Evolutionary conservation across 257 asterid species (phyloP).

Genomic region (Penstemon barbatus): DNA sequence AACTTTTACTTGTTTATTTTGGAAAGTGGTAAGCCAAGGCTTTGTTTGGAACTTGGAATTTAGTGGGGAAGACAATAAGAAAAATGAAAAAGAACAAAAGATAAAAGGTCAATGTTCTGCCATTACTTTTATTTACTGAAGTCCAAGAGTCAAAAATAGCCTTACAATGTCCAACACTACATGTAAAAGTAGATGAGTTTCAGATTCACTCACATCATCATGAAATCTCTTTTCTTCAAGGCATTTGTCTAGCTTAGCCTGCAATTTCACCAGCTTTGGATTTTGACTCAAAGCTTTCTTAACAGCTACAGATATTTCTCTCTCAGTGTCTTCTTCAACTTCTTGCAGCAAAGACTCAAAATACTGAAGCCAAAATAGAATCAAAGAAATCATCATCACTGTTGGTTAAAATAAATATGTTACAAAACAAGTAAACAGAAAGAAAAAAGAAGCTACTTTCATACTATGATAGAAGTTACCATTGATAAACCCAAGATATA

Average conservation of each 20-base stretch:
- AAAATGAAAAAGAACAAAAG: no score
- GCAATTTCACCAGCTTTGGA: slow-evolving; percentile 72
- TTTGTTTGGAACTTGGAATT: neutral
- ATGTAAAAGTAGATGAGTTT: neutral
- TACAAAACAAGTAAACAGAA: neutral
- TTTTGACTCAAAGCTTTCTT: slow-evolving; percentile 72
- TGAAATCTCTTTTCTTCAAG: slow-evolving; percentile 70
- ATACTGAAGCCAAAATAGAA: slow-evolving; percentile 57
- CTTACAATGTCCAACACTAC: slow-evolving; percentile 9
- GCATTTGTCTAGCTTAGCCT: slow-evolving; percentile 61
- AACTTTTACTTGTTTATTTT: neutral
- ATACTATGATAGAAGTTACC: neutral
- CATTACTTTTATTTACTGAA: no score
- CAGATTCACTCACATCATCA: slow-evolving; percentile 64
- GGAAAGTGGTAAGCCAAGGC: neutral
- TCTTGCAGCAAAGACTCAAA: slow-evolving; percentile 76
- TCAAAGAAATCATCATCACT: slow-evolving; percentile 25
- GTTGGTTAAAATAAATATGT: neutral
- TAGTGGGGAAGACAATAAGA: no score
- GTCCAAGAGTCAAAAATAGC: no score
- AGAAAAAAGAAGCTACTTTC: neutral
- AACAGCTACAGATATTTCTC: slow-evolving; percentile 61
- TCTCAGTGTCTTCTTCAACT: slow-evolving; percentile 71
- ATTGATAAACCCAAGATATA: neutral
- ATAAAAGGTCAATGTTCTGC: no score